Conservation (phyloP, 805 yeast genomes). For the Ogataea neopini region DNA sequence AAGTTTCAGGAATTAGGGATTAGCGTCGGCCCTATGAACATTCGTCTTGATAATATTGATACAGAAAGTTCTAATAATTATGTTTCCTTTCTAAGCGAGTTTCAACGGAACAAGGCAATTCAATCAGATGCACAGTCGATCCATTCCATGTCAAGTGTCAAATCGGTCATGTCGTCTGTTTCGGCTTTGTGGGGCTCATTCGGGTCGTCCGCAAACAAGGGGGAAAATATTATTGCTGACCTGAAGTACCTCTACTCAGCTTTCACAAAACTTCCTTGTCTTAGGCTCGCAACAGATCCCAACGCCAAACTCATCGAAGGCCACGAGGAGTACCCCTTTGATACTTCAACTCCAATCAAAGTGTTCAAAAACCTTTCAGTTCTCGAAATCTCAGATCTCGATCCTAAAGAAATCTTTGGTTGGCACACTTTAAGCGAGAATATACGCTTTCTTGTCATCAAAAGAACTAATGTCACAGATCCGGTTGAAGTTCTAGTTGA, state of each 20-base stretch:
- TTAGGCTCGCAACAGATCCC: slow-evolving; percentile 58
- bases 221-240: slow-evolving; percentile 43
- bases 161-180: slow-evolving; percentile 49
- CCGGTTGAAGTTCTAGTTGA: slow-evolving; percentile 53
- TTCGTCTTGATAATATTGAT: slow-evolving; percentile 58
- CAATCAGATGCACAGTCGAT: slow-evolving; percentile 46
- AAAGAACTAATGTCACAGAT: slow-evolving; percentile 50
- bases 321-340: slow-evolving; percentile 72
- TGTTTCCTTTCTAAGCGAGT: slow-evolving; percentile 62
- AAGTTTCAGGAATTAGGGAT: slow-evolving; percentile 49
- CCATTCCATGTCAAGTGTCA: slow-evolving; percentile 59
- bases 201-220: slow-evolving; percentile 42
- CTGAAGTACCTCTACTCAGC: slow-evolving; percentile 59
- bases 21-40: slow-evolving; percentile 61
- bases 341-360: slow-evolving; percentile 63
- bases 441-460: slow-evolving; percentile 54
- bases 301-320: slow-evolving; percentile 58
- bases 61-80: slow-evolving; percentile 49
- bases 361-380: slow-evolving; percentile 64
- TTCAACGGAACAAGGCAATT: slow-evolving; percentile 39
- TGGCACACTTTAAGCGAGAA: slow-evolving; percentile 60
- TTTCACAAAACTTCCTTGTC: slow-evolving; percentile 65
- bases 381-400: slow-evolving; percentile 58
- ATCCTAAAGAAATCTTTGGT: slow-evolving; percentile 65
- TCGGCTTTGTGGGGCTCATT: slow-evolving; percentile 43